Evolutionary conservation across 2,329 filamentous ascomycete genomes (phyloP), one percentile per base, ranked within the genome.

Genomic region (Penicillium hordei): DNA sequence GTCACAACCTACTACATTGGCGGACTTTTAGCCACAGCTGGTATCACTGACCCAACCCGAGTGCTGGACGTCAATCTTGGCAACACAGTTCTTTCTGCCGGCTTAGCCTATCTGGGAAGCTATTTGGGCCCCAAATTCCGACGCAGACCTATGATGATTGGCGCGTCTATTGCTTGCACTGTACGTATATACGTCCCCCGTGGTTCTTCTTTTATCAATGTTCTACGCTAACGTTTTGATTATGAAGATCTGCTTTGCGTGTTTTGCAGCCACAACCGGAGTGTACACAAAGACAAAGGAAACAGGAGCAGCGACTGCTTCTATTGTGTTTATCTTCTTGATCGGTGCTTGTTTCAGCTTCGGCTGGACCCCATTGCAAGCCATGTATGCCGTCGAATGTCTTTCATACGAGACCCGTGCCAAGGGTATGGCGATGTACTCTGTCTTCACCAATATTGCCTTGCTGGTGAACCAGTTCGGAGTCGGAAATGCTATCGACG

Each of bases 111-210:
- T 19, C 63, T 81, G 0, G 85, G 85, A 45, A 83, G 84, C 4
- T 75, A 78, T 15, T 75, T 86, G 49, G 83, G 83, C 1, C 84
- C 86, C 39, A 77, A 78, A 1, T 58, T 86, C 6, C 83, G 85
- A n/a, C 82, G 85, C 38, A 81, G 85, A 3, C 82, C 82, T n/a
- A 73, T 83, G 33, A 74, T 84, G 40, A 68, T 58, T 5, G 56
- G 56, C 21, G 34, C 39, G 0, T 58, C 56, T 33, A 19, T 55
- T 21, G 46, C 44, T 39, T 48, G 44, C n/a, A 13, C 15, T 39
- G 56, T 58, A 42, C 3, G 56, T 58, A 23, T 13, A 25, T 15
- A 7, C 6, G 21, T 15, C 10, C 19, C 8, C 7, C 12, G 5
- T 50, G 6, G 6, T 21, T 25, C 5, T 23, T 2, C 2, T 19